Evolutionary conservation across 106 monocot species (phyloP), one percentile per base, ranked within the genome.

Genomic region (Allium cepa): DNA sequence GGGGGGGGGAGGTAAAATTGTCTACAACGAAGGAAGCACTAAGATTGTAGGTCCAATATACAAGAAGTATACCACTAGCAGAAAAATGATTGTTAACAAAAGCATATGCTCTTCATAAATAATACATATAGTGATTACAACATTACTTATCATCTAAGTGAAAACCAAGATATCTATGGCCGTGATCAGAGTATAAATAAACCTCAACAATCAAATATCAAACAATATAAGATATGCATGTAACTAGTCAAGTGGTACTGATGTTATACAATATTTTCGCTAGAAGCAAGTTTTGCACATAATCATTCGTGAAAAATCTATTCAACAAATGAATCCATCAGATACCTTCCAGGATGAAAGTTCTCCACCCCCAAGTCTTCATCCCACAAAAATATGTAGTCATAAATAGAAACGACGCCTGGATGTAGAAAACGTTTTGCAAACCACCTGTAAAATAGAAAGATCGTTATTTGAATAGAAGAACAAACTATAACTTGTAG

Each of bases 341-440:
- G 14, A 59, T 81, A 90, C 94, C 87, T 97, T 88, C 79, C 76
- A 61, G 87, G 94, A 74, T 94, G 72, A 79, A 94, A 94, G 68
- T 91, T 80, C 51, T 90, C 85, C 48, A 94, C 90, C 10, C 87
- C 94, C 45, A 94, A 57, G 71, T 94, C 94, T 81, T 94, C 94
- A 83, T 94, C 94, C 94, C 94, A 94, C 57, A 94, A 63, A 79
- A 94, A 90, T 51, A 94, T 75, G 49, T 85, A 87, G 59, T 90
- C 94, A 63, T 94, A 94, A 15, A 63, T 67, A 53, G 80, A 80
- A 26, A 94, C 77, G 52, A 90, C 81, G 83, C 88, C 87, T 47
- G 94, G 94, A 74, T 94, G 94, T 50, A 94, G 63, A 77, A 94
- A 94, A 45, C 94, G 87, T 56, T 94, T 94, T 27, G 90, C 94